phyloP scores from a whole-genome alignment of 495 filamentous ascomycete species.

The Trypethelium eluteriae region DNA sequence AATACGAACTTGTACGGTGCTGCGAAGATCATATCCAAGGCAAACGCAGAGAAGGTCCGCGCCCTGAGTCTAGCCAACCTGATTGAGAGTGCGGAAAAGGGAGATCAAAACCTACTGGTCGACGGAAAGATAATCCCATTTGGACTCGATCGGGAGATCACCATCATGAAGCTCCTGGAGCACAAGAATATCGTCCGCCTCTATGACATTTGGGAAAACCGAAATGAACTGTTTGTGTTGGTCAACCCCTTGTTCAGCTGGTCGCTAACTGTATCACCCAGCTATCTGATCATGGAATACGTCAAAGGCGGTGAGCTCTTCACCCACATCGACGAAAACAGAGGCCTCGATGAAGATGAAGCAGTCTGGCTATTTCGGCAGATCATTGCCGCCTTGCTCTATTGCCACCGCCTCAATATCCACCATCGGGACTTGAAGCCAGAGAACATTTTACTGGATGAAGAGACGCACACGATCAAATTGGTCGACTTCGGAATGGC shows the following conservation, averaged over 20 bases:
- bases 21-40: slow-evolving; percentile 87
- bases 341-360: slow-evolving; percentile 65
- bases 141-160: slow-evolving; percentile 83
- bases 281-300: slow-evolving; percentile 95
- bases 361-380: slow-evolving; percentile 83
- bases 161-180: slow-evolving; percentile 91
- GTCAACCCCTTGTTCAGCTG: slow-evolving; percentile 13
- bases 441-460: slow-evolving; percentile 86
- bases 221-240: slow-evolving; percentile 71
- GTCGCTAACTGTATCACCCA: slow-evolving; percentile 36
- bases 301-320: slow-evolving; percentile 89
- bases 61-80: slow-evolving; percentile 70
- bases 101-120: slow-evolving; percentile 20
- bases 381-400: slow-evolving; percentile 82
- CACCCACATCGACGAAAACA: slow-evolving; percentile 61
- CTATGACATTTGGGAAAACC: slow-evolving; percentile 94
- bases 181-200: slow-evolving; percentile 88
- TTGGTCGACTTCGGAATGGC: slow-evolving; percentile 98
- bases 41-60: slow-evolving; percentile 58
- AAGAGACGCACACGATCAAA: slow-evolving; percentile 60
- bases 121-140: slow-evolving; percentile 59
- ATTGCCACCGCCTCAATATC: slow-evolving; percentile 87
- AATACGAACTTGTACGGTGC: slow-evolving; percentile 69
- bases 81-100: slow-evolving; percentile 32
- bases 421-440: slow-evolving; percentile 95